Percentiles rank a stretch among this genome's conserved stretches.
phyloP scores from a whole-genome alignment of 1,284 basidiomycete genomes.

The Ustilago curta region DNA sequence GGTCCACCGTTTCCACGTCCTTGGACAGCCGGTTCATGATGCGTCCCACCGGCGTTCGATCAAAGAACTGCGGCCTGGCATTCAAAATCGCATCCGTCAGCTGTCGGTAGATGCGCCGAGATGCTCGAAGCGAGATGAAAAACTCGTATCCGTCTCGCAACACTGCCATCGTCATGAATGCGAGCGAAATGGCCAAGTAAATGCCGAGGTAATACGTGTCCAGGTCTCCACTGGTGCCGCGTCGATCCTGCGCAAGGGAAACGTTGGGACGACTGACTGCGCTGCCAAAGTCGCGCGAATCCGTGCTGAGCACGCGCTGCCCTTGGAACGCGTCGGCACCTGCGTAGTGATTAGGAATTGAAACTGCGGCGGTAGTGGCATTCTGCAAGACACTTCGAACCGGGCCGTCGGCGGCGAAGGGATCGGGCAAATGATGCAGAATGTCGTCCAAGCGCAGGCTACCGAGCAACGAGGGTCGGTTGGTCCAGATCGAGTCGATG shows the following conservation, averaged over 20 bases:
- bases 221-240: constrained; percentile 30
- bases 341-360: not conserved
- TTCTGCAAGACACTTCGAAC: not conserved
- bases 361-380: not conserved
- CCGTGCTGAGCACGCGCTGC: constrained; percentile 26
- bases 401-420: constrained; percentile 5
- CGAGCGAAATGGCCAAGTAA: constrained; percentile 55
- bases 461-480: constrained; percentile 23
- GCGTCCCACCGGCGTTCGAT: constrained; percentile 66
- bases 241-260: not conserved
- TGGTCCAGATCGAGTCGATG: constrained; percentile 40
- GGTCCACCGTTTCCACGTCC: constrained; percentile 68
- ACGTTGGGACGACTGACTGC: not conserved
- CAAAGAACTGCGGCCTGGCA: constrained; percentile 73
- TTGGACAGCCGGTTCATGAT: constrained; percentile 68
- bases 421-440: constrained; percentile 19
- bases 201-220: constrained; percentile 64
- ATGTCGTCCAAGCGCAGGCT: constrained; percentile 19
- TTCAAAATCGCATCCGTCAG: constrained; percentile 87
- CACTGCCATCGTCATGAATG: constrained; percentile 59
- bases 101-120: constrained; percentile 61
- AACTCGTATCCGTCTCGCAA: constrained; percentile 58
- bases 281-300: not conserved
- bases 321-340: constrained; percentile 2
- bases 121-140: constrained; percentile 61